Conservation (phyloP, 208 protist species). For the Vickermania spadyakhi region DNA sequence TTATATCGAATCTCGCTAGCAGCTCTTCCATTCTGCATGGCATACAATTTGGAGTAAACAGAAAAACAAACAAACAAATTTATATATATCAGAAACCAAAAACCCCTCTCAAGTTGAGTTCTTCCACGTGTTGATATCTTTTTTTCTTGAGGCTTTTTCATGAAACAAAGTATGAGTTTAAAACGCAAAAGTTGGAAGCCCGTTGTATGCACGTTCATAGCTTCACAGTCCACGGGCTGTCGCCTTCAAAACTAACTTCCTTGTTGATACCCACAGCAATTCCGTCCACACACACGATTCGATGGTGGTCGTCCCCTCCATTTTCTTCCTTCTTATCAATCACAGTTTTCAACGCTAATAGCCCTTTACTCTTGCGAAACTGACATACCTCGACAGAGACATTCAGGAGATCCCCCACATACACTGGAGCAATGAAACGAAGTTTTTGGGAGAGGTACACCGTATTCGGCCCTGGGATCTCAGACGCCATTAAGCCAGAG, state of each 20-base stretch:
- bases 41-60: neutral
- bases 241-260: slow-evolving; percentile 60
- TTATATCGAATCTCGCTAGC: neutral
- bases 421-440: slow-evolving; percentile 58
- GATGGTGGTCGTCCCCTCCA: slow-evolving; percentile 31
- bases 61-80: neutral
- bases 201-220: too few relatives aligned
- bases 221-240: slow-evolving; percentile 57
- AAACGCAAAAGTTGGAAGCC: too few relatives aligned
- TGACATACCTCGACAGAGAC: slow-evolving; percentile 53
- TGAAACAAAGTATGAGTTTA: too few relatives aligned
- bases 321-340: slow-evolving; percentile 30
- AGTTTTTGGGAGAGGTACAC: slow-evolving; percentile 85
- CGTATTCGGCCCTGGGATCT: slow-evolving; percentile 73
- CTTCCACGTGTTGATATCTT: too few relatives aligned
- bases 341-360: slow-evolving; percentile 65
- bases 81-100: too few relatives aligned
- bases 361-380: slow-evolving; percentile 44
- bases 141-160: too few relatives aligned
- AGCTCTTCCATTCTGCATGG: neutral
- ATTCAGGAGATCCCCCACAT: slow-evolving; percentile 73
- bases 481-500: slow-evolving; percentile 71
- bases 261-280: slow-evolving; percentile 81
- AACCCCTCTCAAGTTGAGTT: too few relatives aligned
- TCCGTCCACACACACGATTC: slow-evolving; percentile 59